phyloP scores from a whole-genome alignment of 1,284 basidiomycete genomes.

The Fomes fomentarius region DNA sequence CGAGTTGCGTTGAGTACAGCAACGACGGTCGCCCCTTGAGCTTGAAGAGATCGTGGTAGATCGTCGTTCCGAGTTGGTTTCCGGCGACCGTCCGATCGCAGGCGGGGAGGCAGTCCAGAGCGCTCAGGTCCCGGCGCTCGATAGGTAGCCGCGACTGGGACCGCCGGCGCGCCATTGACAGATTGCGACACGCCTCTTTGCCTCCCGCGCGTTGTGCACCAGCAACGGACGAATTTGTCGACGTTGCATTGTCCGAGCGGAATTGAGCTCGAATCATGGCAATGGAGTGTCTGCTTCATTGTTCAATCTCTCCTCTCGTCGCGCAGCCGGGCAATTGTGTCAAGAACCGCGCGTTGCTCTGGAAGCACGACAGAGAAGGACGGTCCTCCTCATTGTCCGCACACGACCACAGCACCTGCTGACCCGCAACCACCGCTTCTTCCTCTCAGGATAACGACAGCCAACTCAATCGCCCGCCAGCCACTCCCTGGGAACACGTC shows the following conservation, averaged over 20 bases:
- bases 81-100: too few relatives aligned
- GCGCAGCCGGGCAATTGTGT: not conserved
- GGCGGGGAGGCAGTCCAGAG: too few relatives aligned
- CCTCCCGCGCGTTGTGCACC: too few relatives aligned
- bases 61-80: too few relatives aligned
- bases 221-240: too few relatives aligned
- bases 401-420: slow-evolving; percentile 11
- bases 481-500: too few relatives aligned
- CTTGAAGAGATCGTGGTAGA: not conserved
- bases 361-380: slow-evolving; percentile 2
- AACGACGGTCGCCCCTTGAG: not conserved
- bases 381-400: slow-evolving; percentile 11
- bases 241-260: too few relatives aligned
- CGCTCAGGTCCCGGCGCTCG: too few relatives aligned
- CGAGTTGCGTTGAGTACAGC: not conserved
- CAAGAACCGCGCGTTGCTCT: not conserved
- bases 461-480: too few relatives aligned
- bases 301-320: not conserved
- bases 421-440: not conserved
- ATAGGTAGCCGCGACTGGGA: too few relatives aligned
- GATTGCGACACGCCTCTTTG: too few relatives aligned
- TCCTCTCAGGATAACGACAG: not conserved
- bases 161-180: too few relatives aligned
- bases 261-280: not conserved
- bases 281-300: not conserved